Evolutionary conservation across 2,329 filamentous ascomycete genomes (phyloP), one percentile per base, ranked within the genome.

Genomic region (Epichloe gansuensis): DNA sequence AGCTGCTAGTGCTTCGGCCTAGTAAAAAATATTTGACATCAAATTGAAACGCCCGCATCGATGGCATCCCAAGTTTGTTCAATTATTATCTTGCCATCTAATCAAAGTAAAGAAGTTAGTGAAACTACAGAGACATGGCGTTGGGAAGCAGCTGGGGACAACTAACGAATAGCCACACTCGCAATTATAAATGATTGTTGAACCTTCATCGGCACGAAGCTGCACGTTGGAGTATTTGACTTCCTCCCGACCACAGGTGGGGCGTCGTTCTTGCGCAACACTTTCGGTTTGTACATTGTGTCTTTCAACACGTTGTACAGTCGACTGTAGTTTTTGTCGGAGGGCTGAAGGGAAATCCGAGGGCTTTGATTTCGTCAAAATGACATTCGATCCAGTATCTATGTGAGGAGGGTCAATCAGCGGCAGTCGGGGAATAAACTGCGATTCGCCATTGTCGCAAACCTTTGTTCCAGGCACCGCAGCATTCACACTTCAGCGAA

Each of bases 161-260:
- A 69, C 82, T 61, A 79, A 91, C 85, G 86, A 91, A 70, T 88
- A 75, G 54, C 88, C 88, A 66, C 91, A 96, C 54, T 90, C 82
- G 71, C 91, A 96, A 55, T 78, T 85, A 71, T 89, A 95, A 64
- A 96, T 94, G 52, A 95, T 81, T 0, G 91, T 96, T 58, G 85
- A 88, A 56, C 93, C 93, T 80, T 97, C 91, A 67, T 98, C 93
- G 52, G 91, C 93, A 74, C 91, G 85, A 62, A 95, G 73, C 67
- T 98, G 93, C 55, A 89, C 81, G 3, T 86, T 86, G 48, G 88
- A 86, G 67, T 85, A 97, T 61, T 83, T 86, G 68, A 97, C 89
- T 65, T 95, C 85, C 51, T 82, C 83, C 51, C 82, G 76, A 15
- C 85, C 88, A 67, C 93, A 97, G 62, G 89, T 83, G 46, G 85